Conservation (phyloP, 1,139 yeast species). For the Pneumocystis canis region DNA sequence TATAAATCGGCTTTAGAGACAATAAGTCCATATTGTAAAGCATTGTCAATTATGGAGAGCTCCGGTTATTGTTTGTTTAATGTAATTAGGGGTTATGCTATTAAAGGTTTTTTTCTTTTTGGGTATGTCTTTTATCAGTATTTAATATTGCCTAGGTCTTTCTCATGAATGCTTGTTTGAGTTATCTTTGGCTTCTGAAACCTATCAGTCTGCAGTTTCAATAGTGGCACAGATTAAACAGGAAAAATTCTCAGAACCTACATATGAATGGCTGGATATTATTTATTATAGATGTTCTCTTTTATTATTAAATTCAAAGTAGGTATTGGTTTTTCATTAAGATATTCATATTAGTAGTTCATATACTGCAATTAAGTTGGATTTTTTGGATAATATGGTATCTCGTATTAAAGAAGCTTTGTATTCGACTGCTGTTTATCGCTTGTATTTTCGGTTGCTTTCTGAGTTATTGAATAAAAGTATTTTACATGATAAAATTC, state of each 20-base stretch:
- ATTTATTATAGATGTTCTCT: not conserved
- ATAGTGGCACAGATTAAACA: not conserved
- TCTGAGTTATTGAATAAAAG: not conserved
- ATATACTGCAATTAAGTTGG: not conserved
- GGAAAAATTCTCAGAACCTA: not conserved
- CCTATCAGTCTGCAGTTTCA: not conserved
- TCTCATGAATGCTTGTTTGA: not conserved
- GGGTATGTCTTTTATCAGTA: not conserved
- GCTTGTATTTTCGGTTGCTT: not conserved
- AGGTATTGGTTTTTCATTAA: not conserved
- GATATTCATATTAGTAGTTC: not conserved
- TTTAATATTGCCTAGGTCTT: not conserved
- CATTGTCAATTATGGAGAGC: not conserved
- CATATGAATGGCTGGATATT: not conserved
- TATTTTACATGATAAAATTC: not conserved
- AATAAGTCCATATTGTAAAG: not conserved
- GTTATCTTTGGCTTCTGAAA: not conserved
- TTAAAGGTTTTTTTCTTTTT: not conserved
- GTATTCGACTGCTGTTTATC: not conserved
- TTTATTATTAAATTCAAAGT: not conserved
- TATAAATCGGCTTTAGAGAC: not conserved
- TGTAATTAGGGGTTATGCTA: not conserved
- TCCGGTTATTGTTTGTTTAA: not conserved
- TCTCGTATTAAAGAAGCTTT: not conserved
- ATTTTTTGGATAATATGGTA: not conserved